phyloP scores from a whole-genome alignment of 345 rosid genomes.

The Citrus sp. region DNA sequence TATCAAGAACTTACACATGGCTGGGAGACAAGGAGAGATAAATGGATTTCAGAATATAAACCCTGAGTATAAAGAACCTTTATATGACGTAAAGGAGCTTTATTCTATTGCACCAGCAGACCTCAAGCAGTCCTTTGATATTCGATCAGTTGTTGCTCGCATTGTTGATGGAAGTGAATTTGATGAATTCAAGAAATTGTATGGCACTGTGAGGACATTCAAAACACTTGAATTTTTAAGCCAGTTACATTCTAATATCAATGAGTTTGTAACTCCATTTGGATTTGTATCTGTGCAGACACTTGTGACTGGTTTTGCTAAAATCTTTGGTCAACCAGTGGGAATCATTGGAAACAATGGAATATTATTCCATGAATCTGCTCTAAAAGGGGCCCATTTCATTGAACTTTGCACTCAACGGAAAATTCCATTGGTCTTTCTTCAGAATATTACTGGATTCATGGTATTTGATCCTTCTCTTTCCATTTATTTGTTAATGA shows the following conservation, averaged over 20 bases:
- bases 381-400: constrained; percentile 94
- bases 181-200: constrained; percentile 95
- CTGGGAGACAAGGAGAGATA: constrained; percentile 49
- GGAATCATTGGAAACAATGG: constrained; percentile 96
- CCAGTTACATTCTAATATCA: background rate
- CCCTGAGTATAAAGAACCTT: constrained; percentile 60
- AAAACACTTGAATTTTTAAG: constrained; percentile 8
- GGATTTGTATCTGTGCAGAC: constrained; percentile 51
- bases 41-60: constrained; percentile 32
- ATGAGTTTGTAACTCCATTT: constrained; percentile 10
- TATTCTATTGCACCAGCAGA: constrained; percentile 89
- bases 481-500: background rate
- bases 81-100: constrained; percentile 77
- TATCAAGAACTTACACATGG: constrained; percentile 86
- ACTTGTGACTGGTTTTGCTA: constrained; percentile 89
- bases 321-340: constrained; percentile 75
- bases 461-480: constrained; percentile 49
- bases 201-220: constrained; percentile 79
- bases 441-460: constrained; percentile 94
- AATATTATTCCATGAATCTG: constrained; percentile 88
- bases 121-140: constrained; percentile 86
- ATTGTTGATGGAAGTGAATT: constrained; percentile 95
- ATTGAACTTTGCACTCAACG: constrained; percentile 87
- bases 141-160: constrained; percentile 84
- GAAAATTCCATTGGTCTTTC: constrained; percentile 84